Base-by-base conservation (phyloP, 805 yeast genomes). In the Myxozyma lipomycoides region DNA sequence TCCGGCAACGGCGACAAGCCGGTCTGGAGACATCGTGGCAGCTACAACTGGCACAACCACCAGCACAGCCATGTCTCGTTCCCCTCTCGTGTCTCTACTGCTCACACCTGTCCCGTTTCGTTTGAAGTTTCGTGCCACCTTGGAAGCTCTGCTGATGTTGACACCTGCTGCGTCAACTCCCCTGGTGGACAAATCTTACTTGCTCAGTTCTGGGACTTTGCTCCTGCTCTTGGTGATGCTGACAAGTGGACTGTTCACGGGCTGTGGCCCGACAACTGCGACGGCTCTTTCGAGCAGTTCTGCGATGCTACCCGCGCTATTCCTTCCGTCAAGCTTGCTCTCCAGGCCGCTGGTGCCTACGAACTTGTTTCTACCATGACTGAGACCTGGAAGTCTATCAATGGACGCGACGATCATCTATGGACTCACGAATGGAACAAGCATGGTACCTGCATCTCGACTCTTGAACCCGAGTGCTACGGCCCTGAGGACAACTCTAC, bases 401-500 rank as follows among this genome's bases (percentile, higher is more conserved):
- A 78, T 44, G 87, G 87, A 9, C 66, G 77, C 49, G 91, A 84
- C 64, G 82, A 78, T 51, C 64, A 74, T 4, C 70, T 90, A 45
- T 90, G 98, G 98, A 74, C 78, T 32, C 96, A 90, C 68, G 97
- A 90, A 68, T 90, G 78, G 75, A 89, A 90, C 71, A 90, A 90
- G 66, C 98, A 90, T 65, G 97, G 90, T 22, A 88, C 96, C 7
- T 90, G 97, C 69, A 82, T 89, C 76, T 78, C 82, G 43, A 88
- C 96, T 0, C 71, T 90, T 41, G 78, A 76, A 49, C 86, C 93
- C 2, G 60, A 67, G 3, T 90, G 98, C 67, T 89, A 88, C 67
- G 69, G 69, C 4, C 61, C 46, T 10, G 43, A 47, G 5, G 59
- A 55, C 22, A 62, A 66, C 12, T 47, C 61, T 36, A 46, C 60